A percentile compares a stretch with the other conserved stretches of the same genome.
phyloP scores from a whole-genome alignment of 169 alveolate genomes.

The Eimeria sp. region DNA sequence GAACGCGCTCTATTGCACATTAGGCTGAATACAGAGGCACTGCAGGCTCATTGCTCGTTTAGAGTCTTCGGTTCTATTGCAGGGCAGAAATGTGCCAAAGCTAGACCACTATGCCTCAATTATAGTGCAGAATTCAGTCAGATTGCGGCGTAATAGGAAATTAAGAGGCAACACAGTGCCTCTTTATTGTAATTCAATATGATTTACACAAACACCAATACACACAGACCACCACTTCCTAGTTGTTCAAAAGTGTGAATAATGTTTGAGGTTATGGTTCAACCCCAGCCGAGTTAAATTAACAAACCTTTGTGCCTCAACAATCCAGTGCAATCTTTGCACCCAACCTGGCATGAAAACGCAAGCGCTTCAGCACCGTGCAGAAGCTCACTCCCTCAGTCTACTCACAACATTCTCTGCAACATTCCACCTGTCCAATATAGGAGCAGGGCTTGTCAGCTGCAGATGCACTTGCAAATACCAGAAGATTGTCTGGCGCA shows the following conservation, averaged over 20 bases:
- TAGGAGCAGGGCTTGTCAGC: background rate
- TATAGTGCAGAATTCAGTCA: background rate
- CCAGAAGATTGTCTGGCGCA: background rate
- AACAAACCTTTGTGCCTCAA: background rate
- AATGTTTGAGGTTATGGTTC: background rate
- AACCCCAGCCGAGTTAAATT: background rate
- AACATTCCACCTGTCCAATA: background rate
- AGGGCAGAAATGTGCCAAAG: background rate
- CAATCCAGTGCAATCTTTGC: background rate
- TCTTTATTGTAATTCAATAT: background rate
- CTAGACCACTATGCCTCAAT: background rate
- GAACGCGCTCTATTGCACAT: too few species aligned
- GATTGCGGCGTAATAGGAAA: background rate
- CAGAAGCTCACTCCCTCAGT: background rate
- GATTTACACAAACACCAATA: background rate
- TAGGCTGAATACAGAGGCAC: too few species aligned
- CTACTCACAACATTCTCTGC: background rate
- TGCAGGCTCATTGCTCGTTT: too few species aligned
- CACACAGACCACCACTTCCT: background rate
- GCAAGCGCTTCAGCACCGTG: background rate
- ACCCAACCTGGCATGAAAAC: background rate
- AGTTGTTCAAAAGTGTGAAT: background rate
- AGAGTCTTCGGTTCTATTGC: too few species aligned
- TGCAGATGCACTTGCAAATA: background rate
- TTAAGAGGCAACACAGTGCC: background rate